These are phyloP conservation scores for Dactylonectria estremocensis DNA, from an alignment of 2,329 filamentous ascomycete species.

Conservation along the genomic window DNA sequence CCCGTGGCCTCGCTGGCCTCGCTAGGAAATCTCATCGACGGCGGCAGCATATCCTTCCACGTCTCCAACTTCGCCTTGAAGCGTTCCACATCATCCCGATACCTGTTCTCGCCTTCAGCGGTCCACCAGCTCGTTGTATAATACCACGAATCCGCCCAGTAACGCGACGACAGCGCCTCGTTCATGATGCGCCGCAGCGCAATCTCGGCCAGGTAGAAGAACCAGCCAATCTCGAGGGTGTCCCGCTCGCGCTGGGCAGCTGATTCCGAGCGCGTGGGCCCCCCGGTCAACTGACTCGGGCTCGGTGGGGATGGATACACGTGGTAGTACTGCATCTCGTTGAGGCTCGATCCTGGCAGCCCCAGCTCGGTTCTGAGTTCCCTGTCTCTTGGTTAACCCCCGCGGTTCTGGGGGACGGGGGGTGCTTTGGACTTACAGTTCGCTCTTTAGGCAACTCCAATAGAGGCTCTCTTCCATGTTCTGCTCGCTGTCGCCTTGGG, in stretches of 20 bases:
- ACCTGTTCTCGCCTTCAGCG: constrained; percentile 2
- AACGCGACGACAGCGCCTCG: constrained; percentile 25
- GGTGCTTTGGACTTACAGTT: too few relatives aligned
- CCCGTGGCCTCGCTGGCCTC: constrained; percentile 14
- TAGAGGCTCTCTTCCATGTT: constrained; percentile 45
- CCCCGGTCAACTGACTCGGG: constrained; percentile 23
- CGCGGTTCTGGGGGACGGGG: not conserved
- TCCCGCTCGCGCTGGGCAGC: constrained; percentile 23
- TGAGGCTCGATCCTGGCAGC: constrained; percentile 39
- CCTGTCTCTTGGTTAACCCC: constrained; percentile 15
- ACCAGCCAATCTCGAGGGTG: constrained; percentile 38
- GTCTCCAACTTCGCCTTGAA: constrained; percentile 32
- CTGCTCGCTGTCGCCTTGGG: constrained; percentile 15
- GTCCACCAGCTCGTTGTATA: constrained; percentile 30
- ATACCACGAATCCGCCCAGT: constrained; percentile 34
- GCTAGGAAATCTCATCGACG: constrained; percentile 25
- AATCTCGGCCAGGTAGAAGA: constrained; percentile 45
- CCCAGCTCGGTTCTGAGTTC: constrained; percentile 43
- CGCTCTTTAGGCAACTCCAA: constrained; percentile 47
- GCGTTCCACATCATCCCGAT: constrained; percentile 19
- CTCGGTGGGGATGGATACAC: constrained; percentile 41
- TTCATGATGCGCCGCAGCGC: constrained; percentile 37
- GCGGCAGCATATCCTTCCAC: constrained; percentile 31
- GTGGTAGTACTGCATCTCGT: constrained; percentile 40
- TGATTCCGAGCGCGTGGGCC: constrained; percentile 24